Percentiles rank a stretch among this genome's conserved stretches.
These are phyloP conservation scores for Xylaria venustula DNA, from an alignment of 495 filamentous ascomycete genomes.

Conservation along the genomic window DNA sequence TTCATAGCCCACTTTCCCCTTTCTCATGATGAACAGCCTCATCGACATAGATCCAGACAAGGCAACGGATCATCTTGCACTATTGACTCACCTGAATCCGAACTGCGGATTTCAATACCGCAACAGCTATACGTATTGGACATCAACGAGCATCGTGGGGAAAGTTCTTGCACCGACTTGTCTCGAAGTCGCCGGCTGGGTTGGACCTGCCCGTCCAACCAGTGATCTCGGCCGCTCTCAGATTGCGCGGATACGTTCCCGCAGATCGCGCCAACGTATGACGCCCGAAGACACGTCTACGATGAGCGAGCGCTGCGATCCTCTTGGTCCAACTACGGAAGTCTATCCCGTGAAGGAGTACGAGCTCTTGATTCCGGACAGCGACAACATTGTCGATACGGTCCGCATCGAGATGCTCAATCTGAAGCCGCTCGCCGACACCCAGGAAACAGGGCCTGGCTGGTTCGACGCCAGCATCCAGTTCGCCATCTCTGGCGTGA, in stretches of 20 bases:
- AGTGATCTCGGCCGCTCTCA: slow-evolving; percentile 60
- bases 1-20: slow-evolving; percentile 56
- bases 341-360: slow-evolving; percentile 64
- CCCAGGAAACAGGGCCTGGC: slow-evolving; percentile 33
- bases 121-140: slow-evolving; percentile 68
- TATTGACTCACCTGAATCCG: slow-evolving; percentile 60
- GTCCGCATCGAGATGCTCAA: slow-evolving; percentile 64
- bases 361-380: slow-evolving; percentile 50
- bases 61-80: slow-evolving; percentile 56
- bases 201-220: slow-evolving; percentile 64
- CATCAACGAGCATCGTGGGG: slow-evolving; percentile 64
- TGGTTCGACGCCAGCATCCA: slow-evolving; percentile 62
- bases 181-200: slow-evolving; percentile 65
- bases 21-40: slow-evolving; percentile 69
- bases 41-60: slow-evolving; percentile 66
- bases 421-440: slow-evolving; percentile 37
- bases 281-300: slow-evolving; percentile 53
- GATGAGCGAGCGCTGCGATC: slow-evolving; percentile 62
- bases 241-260: slow-evolving; percentile 60
- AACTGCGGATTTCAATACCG: slow-evolving; percentile 71
- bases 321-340: slow-evolving; percentile 58
- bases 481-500: slow-evolving; percentile 64
- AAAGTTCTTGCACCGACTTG: slow-evolving; percentile 77
- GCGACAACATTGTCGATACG: slow-evolving; percentile 55
- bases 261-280: slow-evolving; percentile 38